Percentiles rank a stretch among this genome's conserved stretches.
phyloP scores from a whole-genome alignment of 176 grass and related monocot species.

The Stipa capillata region DNA sequence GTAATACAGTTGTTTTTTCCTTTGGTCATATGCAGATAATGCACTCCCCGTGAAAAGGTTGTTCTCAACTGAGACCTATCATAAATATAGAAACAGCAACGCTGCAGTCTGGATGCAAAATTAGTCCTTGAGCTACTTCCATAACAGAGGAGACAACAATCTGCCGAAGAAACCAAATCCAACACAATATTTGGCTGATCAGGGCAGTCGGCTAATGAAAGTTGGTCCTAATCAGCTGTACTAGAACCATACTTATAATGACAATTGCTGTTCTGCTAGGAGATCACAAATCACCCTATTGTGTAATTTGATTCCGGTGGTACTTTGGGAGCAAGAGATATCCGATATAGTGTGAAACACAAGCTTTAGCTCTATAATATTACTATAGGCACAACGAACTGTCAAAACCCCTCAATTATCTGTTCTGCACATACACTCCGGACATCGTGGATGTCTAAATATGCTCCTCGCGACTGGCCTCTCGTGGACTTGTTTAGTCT shows the following conservation, averaged over 20 bases:
- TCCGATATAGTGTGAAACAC: conserved; percentile 7
- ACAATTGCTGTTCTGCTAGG: not conserved
- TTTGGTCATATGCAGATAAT: not conserved
- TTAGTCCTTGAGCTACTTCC: not conserved
- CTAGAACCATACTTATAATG: not conserved
- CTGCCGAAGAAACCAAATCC: not conserved
- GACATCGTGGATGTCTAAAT: conserved; percentile 83
- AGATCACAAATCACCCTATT: not conserved
- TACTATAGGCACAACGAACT: conserved; percentile 8
- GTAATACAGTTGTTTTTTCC: not conserved
- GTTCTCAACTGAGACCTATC: not conserved
- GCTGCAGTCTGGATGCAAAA: not conserved
- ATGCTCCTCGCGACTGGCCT: conserved; percentile 83
- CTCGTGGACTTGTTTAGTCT: conserved; percentile 90
- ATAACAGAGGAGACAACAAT: not conserved
- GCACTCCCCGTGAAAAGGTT: not conserved
- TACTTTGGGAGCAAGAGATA: not conserved
- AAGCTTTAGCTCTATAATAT: conserved; percentile 16
- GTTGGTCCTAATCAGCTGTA: not conserved
- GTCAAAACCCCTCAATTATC: conserved; percentile 33
- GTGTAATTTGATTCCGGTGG: not conserved
- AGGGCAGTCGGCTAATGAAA: not conserved
- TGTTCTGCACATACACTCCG: conserved; percentile 92
- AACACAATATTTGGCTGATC: not conserved
- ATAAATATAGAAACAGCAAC: not conserved